Evolutionary conservation across 2,329 filamentous ascomycete genomes (phyloP).

Genomic region (Proliferodiscus dingleyae): DNA sequence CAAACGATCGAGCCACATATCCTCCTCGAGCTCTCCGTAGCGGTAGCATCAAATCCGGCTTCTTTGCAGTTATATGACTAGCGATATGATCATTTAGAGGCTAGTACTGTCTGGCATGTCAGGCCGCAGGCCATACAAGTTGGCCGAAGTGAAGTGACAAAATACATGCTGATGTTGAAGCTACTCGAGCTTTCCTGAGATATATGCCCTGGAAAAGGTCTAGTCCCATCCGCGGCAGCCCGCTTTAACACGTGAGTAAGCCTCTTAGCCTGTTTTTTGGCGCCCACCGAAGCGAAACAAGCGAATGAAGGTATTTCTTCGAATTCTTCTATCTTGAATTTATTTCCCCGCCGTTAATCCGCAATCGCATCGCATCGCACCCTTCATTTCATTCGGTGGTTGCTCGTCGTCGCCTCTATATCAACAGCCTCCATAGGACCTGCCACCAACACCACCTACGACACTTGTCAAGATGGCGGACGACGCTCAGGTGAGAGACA

Average conservation of each 20-base stretch:
- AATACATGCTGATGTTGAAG: too few species aligned
- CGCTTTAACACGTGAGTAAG: not conserved
- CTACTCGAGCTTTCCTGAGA: too few species aligned
- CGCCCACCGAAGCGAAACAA: not conserved
- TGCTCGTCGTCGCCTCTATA: constrained; percentile 16
- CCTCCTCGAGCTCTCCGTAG: constrained; percentile 6
- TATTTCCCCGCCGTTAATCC: too few species aligned
- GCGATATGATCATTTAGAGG: too few species aligned
- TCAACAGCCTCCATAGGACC: constrained; percentile 10
- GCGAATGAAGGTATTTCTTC: constrained; percentile 8
- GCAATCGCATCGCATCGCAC: constrained; percentile 11
- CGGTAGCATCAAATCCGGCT: constrained; percentile 1
- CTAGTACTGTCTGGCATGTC: too few species aligned
- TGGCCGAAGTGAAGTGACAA: too few species aligned
- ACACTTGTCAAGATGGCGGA: constrained; percentile 55
- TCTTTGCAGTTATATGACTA: not conserved
- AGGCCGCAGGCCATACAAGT: too few species aligned
- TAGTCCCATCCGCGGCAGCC: not conserved
- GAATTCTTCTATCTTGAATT: constrained; percentile 6
- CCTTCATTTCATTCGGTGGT: constrained; percentile 22
- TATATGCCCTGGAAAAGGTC: too few species aligned
- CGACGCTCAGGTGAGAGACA: constrained; percentile 55
- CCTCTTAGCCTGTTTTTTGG: not conserved
- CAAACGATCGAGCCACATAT: constrained; percentile 89
- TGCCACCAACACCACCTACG: constrained; percentile 21